These are phyloP conservation scores for Cryptococcus maquisensis DNA, from an alignment of 1,284 basidiomycete species.

Conservation along the genomic window DNA sequence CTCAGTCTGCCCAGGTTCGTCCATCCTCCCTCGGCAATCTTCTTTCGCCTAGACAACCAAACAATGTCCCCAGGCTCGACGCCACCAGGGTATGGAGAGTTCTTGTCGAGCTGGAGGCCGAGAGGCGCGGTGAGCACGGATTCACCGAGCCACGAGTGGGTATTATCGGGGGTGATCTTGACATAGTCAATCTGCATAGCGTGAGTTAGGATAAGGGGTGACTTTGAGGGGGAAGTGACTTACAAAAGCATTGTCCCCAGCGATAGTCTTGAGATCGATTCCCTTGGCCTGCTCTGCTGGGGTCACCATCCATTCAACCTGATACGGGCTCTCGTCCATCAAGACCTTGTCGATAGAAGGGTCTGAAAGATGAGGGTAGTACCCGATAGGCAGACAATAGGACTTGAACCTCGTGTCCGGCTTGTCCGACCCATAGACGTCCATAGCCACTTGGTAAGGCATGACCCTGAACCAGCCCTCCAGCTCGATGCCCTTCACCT, in stretches of 20 bases:
- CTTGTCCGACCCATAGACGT: conserved; percentile 88
- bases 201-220: not conserved
- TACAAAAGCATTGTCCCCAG: conserved; percentile 35
- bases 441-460: conserved; percentile 82
- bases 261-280: conserved; percentile 32
- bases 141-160: conserved; percentile 37
- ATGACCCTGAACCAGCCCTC: conserved; percentile 70
- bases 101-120: conserved; percentile 33
- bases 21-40: conserved; percentile 61
- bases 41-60: conserved; percentile 54
- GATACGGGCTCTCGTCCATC: conserved; percentile 41
- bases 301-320: conserved; percentile 48
- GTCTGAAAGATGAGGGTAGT: conserved; percentile 46
- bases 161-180: conserved; percentile 40
- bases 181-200: conserved; percentile 36
- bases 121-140: conserved; percentile 38
- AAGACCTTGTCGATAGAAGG: conserved; percentile 43
- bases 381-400: conserved; percentile 40
- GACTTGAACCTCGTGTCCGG: conserved; percentile 75
- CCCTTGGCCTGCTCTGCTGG: conserved; percentile 31
- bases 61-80: conserved; percentile 52
- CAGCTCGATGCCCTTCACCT: conserved; percentile 54
- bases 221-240: conserved; percentile 4
- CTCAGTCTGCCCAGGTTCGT: conserved; percentile 74
- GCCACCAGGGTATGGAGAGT: conserved; percentile 28